These are phyloP conservation scores for Amanita thiersii DNA, from an alignment of 768 basidiomycete species.

Conservation along the genomic window DNA sequence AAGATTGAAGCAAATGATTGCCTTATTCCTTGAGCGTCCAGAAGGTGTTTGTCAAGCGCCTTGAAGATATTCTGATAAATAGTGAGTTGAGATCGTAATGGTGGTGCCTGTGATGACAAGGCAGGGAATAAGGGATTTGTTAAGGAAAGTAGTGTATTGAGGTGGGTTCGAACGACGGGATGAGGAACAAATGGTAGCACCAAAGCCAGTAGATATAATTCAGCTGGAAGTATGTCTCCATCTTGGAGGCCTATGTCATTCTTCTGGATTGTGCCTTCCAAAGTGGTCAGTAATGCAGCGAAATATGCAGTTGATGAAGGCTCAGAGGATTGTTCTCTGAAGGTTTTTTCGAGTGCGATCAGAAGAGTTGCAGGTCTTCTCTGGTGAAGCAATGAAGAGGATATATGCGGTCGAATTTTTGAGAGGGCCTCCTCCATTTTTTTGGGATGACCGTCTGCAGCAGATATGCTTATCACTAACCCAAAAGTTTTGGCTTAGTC, in stretches of 20 bases:
- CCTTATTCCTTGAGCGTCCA: conserved; percentile 60
- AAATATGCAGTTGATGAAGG: conserved; percentile 86
- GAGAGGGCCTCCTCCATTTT: conserved; percentile 59
- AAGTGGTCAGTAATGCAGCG: conserved; percentile 79
- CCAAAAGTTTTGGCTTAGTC: conserved; percentile 25
- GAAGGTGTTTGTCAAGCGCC: conserved; percentile 62
- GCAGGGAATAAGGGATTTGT: conserved; percentile 75
- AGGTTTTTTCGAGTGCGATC: conserved; percentile 75
- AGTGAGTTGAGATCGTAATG: conserved; percentile 80
- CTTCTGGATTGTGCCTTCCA: conserved; percentile 70
- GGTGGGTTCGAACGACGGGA: conserved; percentile 75
- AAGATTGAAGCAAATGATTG: conserved; percentile 83
- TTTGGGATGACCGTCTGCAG: not conserved
- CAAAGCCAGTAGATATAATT: conserved; percentile 76
- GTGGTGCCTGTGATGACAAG: conserved; percentile 57
- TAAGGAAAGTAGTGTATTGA: conserved; percentile 61
- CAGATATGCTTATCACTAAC: not conserved
- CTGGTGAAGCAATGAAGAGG: conserved; percentile 78
- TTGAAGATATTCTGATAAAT: conserved; percentile 63
- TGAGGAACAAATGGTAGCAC: conserved; percentile 69
- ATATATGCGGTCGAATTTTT: conserved; percentile 83
- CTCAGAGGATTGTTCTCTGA: conserved; percentile 60
- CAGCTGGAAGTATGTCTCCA: conserved; percentile 74
- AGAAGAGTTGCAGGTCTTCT: conserved; percentile 84
- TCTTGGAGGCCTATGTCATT: conserved; percentile 43